A percentile compares a stretch with the other conserved stretches of the same genome.
Evolutionary conservation across 2,329 filamentous ascomycete genomes (phyloP).

Genomic region (Ceratocystis destructans): DNA sequence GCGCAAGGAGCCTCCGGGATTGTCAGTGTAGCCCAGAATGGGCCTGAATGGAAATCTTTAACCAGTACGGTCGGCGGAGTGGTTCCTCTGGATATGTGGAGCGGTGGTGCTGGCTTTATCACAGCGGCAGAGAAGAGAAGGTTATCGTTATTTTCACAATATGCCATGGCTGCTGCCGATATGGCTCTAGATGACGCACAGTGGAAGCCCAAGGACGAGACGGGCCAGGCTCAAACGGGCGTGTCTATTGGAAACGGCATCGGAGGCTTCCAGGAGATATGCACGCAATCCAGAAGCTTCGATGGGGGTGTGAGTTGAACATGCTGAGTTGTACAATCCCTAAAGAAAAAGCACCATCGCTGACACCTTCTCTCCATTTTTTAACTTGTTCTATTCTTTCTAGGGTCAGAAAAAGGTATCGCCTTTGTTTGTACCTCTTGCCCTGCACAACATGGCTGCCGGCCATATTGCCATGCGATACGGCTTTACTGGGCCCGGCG

Average conservation of each 20-base stretch:
- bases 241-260: slow-evolving; percentile 93
- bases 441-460: slow-evolving; percentile 88
- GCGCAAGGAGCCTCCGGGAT: slow-evolving; percentile 70
- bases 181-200: slow-evolving; percentile 76
- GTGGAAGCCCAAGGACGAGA: slow-evolving; percentile 53
- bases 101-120: slow-evolving; percentile 38
- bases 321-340: neutral
- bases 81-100: slow-evolving; percentile 49
- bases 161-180: slow-evolving; percentile 70
- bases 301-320: slow-evolving; percentile 48
- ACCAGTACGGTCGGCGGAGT: slow-evolving; percentile 77
- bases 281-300: slow-evolving; percentile 66
- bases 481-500: slow-evolving; percentile 81
- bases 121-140: slow-evolving; percentile 47
- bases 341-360: neutral
- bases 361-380: slow-evolving; percentile 1
- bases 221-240: slow-evolving; percentile 59
- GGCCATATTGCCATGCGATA: slow-evolving; percentile 90
- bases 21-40: slow-evolving; percentile 51
- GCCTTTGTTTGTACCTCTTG: slow-evolving; percentile 80
- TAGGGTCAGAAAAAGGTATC: slow-evolving; percentile 89
- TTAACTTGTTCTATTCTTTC: too few species aligned
- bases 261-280: slow-evolving; percentile 83
- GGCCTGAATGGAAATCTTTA: slow-evolving; percentile 52
- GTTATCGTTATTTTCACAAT: slow-evolving; percentile 87